Conservation (phyloP, 352 stramenopile genomes). For the Phytophthora palmivora region DNA sequence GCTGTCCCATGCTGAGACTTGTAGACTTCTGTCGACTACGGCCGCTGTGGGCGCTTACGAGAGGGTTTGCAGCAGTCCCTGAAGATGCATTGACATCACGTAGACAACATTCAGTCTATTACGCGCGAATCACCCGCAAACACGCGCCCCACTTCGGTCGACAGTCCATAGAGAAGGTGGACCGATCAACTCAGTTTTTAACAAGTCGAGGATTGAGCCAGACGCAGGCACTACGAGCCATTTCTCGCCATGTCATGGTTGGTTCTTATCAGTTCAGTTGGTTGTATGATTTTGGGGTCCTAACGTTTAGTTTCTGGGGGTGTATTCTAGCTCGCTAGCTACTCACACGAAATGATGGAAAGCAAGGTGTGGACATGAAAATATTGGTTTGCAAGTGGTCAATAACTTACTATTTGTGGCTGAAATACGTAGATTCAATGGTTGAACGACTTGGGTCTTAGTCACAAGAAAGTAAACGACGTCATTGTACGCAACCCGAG, state of each 20-base stretch:
- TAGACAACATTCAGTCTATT: constrained; percentile 31
- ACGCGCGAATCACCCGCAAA: constrained; percentile 53
- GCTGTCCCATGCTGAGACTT: neutral
- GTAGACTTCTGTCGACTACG: neutral
- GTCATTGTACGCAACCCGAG: constrained; percentile 47
- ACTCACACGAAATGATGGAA: constrained; percentile 41
- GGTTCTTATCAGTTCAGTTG: neutral
- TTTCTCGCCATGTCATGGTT: constrained; percentile 49
- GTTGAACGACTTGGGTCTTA: constrained; percentile 42
- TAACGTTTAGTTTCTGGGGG: neutral
- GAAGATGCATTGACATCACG: neutral
- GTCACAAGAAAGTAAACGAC: constrained; percentile 35
- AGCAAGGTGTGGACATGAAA: constrained; percentile 37
- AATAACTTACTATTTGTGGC: neutral
- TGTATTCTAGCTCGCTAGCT: constrained; percentile 39
- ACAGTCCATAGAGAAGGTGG: constrained; percentile 27
- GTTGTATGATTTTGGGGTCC: neutral
- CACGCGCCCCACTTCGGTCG: constrained; percentile 8
- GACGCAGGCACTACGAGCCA: constrained; percentile 35
- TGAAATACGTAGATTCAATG: constrained; percentile 35
- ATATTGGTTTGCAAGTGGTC: neutral
- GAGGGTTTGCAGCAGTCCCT: constrained; percentile 9
- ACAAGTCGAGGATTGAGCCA: constrained; percentile 38
- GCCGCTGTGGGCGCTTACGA: constrained; percentile 7
- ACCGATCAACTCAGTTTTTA: constrained; percentile 43